Evolutionary conservation across 2,329 filamentous ascomycete species (phyloP).

Genomic region (Bertia moriformis): DNA sequence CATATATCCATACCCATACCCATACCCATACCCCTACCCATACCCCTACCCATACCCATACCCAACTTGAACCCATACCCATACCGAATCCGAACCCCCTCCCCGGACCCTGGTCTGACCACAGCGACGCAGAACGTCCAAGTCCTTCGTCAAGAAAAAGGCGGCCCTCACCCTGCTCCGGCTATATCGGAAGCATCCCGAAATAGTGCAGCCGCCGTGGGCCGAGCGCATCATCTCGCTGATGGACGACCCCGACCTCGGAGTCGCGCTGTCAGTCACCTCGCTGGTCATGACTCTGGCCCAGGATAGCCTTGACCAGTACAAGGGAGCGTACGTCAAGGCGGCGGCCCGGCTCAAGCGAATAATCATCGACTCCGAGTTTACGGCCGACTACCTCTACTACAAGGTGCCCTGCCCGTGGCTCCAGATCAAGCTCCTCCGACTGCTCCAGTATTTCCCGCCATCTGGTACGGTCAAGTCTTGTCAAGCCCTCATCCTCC

Average conservation of each 20-base stretch:
- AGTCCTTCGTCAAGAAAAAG: conserved; percentile 98
- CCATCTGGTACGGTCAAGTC: conserved; percentile 78
- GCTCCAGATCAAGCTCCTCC: conserved; percentile 89
- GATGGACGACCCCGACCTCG: conserved; percentile 91
- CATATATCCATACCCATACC: too few species aligned
- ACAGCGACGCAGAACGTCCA: conserved; percentile 48
- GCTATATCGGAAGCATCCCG: conserved; percentile 84
- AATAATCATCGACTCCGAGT: conserved; percentile 81
- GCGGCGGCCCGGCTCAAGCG: conserved; percentile 79
- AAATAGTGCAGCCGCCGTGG: conserved; percentile 92
- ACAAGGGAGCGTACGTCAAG: conserved; percentile 87
- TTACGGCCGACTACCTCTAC: conserved; percentile 82
- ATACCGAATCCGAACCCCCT: too few species aligned
- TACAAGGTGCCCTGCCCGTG: conserved; percentile 99
- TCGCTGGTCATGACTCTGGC: conserved; percentile 88
- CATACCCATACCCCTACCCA: too few species aligned
- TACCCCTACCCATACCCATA: too few species aligned
- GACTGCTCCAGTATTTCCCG: conserved; percentile 87
- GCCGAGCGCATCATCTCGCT: conserved; percentile 95
- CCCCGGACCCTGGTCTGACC: too few species aligned
- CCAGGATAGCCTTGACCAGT: conserved; percentile 86
- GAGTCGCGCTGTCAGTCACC: conserved; percentile 86
- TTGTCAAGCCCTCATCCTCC: neutral
- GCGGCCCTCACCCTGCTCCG: conserved; percentile 84
- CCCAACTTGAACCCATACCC: too few species aligned